Evolutionary conservation across 2,329 filamentous ascomycete species (phyloP).

Genomic region (Talaromyces sp.): DNA sequence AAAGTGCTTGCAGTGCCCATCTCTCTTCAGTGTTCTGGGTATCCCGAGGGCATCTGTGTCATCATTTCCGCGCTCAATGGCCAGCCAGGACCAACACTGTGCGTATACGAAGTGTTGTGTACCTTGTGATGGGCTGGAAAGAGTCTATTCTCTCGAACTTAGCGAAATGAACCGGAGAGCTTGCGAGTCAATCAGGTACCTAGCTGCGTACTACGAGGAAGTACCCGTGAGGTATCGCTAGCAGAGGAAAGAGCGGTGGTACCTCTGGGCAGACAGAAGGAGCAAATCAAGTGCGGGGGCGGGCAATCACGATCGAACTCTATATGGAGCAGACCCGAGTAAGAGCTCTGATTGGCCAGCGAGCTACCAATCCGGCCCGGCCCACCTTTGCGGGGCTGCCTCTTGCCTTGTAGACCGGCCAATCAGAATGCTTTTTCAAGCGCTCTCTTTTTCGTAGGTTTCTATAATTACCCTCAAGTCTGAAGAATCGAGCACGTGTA

Average conservation of each 20-base stretch:
- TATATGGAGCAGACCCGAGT: background rate
- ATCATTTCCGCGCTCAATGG: background rate
- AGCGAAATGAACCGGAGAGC: background rate
- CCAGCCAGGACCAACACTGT: background rate
- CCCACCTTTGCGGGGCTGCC: background rate
- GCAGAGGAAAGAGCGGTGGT: conserved; percentile 1
- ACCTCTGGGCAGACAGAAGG: background rate
- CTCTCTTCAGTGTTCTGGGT: background rate
- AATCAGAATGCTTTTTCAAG: background rate
- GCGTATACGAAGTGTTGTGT: background rate
- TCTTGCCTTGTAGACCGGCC: background rate
- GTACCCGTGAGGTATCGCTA: background rate
- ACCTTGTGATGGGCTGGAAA: background rate
- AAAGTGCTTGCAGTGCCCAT: background rate
- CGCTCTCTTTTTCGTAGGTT: background rate
- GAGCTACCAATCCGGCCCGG: background rate
- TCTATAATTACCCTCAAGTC: background rate
- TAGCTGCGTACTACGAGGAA: background rate
- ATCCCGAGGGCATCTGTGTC: background rate
- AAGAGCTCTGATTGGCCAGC: background rate
- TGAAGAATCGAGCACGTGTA: conserved; percentile 4
- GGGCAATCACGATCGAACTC: background rate
- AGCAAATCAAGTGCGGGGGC: background rate
- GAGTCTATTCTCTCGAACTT: background rate
- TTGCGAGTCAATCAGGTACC: background rate